phyloP scores from a whole-genome alignment of 352 stramenopile species.

The Phytophthora kernoviae region DNA sequence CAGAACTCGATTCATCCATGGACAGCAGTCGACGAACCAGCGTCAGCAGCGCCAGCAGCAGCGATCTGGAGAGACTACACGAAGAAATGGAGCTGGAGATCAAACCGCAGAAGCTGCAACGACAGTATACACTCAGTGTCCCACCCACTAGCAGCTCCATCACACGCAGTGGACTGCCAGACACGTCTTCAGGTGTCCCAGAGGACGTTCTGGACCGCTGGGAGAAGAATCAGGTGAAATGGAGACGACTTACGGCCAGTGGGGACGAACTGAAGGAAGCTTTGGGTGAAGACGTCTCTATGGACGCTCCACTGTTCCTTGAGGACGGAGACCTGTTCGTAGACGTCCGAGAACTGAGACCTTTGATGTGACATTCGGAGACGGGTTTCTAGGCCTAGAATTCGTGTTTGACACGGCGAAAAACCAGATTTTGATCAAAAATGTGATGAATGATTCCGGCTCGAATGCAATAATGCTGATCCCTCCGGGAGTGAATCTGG shows the following conservation, averaged over 20 bases:
- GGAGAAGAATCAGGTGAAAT: slow-evolving; percentile 66
- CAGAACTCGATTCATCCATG: slow-evolving; percentile 19
- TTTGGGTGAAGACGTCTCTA: not conserved
- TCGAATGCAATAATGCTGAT: slow-evolving; percentile 41
- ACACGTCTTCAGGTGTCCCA: slow-evolving; percentile 43
- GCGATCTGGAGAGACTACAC: slow-evolving; percentile 51
- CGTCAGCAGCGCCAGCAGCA: slow-evolving; percentile 28
- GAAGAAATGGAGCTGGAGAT: slow-evolving; percentile 77
- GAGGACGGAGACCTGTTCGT: slow-evolving; percentile 25
- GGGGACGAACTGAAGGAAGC: not conserved
- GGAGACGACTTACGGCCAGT: slow-evolving; percentile 13
- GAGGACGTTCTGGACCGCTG: slow-evolving; percentile 58
- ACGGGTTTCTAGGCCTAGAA: slow-evolving; percentile 76
- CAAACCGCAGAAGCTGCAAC: slow-evolving; percentile 63
- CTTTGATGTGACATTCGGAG: slow-evolving; percentile 76
- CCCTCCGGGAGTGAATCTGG: slow-evolving; percentile 43
- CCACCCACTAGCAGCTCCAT: slow-evolving; percentile 36
- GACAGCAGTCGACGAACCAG: slow-evolving; percentile 16
- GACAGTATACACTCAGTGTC: slow-evolving; percentile 85
- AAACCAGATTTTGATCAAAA: slow-evolving; percentile 72
- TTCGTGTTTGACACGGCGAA: slow-evolving; percentile 60
- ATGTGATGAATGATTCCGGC: slow-evolving; percentile 44
- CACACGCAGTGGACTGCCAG: slow-evolving; percentile 24
- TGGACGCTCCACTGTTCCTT: not conserved
- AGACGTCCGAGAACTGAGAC: slow-evolving; percentile 40